phyloP scores from a whole-genome alignment of 1,139 yeast species.

The Candida pseudoviswanathii region DNA sequence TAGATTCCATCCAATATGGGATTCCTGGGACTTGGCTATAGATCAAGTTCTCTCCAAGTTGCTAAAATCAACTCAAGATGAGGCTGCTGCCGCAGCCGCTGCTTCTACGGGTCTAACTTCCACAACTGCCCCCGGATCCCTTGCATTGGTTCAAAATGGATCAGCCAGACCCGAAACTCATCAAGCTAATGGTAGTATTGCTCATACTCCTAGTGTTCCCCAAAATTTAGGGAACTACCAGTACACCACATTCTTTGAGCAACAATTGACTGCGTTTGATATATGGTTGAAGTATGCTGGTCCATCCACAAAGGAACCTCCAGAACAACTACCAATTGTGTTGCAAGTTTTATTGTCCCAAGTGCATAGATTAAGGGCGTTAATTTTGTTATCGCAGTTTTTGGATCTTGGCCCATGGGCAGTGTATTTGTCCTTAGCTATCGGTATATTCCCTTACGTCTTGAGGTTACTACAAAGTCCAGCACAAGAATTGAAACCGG shows the following conservation, averaged over 20 bases:
- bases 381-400: constrained; percentile 79
- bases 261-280: constrained; percentile 93
- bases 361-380: constrained; percentile 88
- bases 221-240: constrained; percentile 55
- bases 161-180: neutral
- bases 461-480: constrained; percentile 89
- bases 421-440: constrained; percentile 86
- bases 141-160: constrained; percentile 3
- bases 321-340: constrained; percentile 93
- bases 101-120: constrained; percentile 12
- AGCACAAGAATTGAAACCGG: constrained; percentile 93
- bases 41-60: constrained; percentile 86
- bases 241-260: constrained; percentile 93
- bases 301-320: constrained; percentile 80
- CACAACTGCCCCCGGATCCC: constrained; percentile 7
- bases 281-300: constrained; percentile 90
- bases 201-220: constrained; percentile 27
- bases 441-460: constrained; percentile 96
- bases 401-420: constrained; percentile 98
- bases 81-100: constrained; percentile 2
- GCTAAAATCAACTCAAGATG: constrained; percentile 37
- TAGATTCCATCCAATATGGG: constrained; percentile 93
- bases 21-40: constrained; percentile 96
- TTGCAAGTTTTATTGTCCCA: constrained; percentile 91
- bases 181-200: constrained; percentile 13